Conservation (phyloP, 192 early-diverging fungal genomes). For the Coemansia pectinata region DNA sequence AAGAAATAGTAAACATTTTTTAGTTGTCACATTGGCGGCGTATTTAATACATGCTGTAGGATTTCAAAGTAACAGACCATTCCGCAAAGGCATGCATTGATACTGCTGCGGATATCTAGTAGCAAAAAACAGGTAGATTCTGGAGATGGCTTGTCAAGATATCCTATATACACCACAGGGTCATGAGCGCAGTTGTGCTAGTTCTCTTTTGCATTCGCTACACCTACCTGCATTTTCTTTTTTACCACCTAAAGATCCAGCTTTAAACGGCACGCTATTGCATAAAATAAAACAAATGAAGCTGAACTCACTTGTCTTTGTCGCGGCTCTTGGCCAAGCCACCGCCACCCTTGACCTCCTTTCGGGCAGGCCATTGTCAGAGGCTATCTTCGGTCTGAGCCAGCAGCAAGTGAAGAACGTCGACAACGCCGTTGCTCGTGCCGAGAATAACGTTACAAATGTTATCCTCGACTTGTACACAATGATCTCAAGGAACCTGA, state of each 20-base stretch:
- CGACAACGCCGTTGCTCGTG: conserved; percentile 36
- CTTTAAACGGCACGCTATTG: not conserved
- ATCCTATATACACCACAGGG: not conserved
- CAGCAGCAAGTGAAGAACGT: conserved; percentile 52
- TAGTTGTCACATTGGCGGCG: not conserved
- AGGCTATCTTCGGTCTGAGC: conserved; percentile 51
- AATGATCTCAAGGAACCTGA: conserved; percentile 19
- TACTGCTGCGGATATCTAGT: not conserved
- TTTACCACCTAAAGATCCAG: not conserved
- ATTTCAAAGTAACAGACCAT: conserved; percentile 1
- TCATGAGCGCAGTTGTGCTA: not conserved
- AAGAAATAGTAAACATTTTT: not conserved
- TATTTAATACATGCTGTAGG: not conserved
- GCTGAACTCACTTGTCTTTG: conserved; percentile 25
- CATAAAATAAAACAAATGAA: conserved; percentile 21
- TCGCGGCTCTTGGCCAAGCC: conserved; percentile 32
- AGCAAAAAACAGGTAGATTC: not conserved
- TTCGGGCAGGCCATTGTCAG: conserved; percentile 47
- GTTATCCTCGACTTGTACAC: conserved; percentile 22
- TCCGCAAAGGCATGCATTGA: not conserved
- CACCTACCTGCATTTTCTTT: not conserved
- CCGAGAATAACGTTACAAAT: conserved; percentile 20
- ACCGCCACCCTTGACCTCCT: conserved; percentile 46
- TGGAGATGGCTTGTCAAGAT: not conserved
- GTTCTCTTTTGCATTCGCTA: not conserved